phyloP scores from a whole-genome alignment of 1,284 basidiomycete genomes.

The Anthracocystis panici-leucophaei region DNA sequence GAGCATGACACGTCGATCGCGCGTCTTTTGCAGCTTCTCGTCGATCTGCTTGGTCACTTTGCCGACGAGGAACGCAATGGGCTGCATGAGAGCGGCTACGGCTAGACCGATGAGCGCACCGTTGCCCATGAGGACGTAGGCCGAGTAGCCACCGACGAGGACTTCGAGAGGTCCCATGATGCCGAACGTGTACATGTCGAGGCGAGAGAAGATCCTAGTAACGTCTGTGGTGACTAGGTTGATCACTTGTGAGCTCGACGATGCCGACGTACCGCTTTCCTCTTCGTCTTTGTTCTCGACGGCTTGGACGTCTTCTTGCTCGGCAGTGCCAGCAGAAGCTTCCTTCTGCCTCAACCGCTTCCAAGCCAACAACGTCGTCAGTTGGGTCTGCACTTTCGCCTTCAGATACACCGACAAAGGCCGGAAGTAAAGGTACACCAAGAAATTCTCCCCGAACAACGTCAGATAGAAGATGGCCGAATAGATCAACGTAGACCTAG shows the following conservation, averaged over 20 bases:
- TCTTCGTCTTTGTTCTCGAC: background rate
- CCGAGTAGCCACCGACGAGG: slow-evolving; percentile 34
- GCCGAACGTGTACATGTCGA: slow-evolving; percentile 38
- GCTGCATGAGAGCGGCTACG: slow-evolving; percentile 35
- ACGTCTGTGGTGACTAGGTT: slow-evolving; percentile 49
- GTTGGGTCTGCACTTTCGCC: slow-evolving; percentile 23
- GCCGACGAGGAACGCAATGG: slow-evolving; percentile 32
- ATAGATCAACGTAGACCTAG: slow-evolving; percentile 33
- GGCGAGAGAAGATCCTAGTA: slow-evolving; percentile 18
- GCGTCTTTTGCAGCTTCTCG: slow-evolving; percentile 34
- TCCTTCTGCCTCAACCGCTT: slow-evolving; percentile 44
- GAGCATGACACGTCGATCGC: slow-evolving; percentile 41
- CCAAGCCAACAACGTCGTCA: slow-evolving; percentile 38
- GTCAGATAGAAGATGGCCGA: slow-evolving; percentile 34
- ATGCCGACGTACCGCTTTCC: background rate
- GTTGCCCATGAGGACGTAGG: slow-evolving; percentile 37
- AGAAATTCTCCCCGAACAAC: slow-evolving; percentile 17
- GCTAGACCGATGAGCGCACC: slow-evolving; percentile 39
- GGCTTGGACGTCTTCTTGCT: background rate
- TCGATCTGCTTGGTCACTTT: slow-evolving; percentile 33
- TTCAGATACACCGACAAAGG: slow-evolving; percentile 23
- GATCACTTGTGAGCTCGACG: slow-evolving; percentile 35
- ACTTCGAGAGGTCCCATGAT: slow-evolving; percentile 47
- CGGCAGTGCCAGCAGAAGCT: slow-evolving; percentile 9
- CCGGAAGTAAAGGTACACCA: slow-evolving; percentile 35